Conservation (phyloP, 306 rosid species). For the Boehmeria nivea region DNA sequence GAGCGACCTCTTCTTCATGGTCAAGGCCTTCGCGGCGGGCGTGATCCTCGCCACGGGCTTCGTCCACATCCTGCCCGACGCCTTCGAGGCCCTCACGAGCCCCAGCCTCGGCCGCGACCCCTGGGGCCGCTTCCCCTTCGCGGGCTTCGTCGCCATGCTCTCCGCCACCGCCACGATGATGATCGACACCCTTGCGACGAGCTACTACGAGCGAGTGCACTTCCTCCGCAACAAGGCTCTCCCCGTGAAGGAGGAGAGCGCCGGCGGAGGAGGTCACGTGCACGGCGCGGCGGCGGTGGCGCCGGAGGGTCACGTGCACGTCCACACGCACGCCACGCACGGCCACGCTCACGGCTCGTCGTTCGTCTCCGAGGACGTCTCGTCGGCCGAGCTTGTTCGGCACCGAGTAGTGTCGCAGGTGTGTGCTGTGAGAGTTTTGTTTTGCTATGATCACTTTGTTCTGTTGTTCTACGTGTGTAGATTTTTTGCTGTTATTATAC, state of each 20-base stretch:
- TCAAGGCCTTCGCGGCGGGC: conserved; percentile 65
- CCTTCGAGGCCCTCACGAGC: conserved; percentile 39
- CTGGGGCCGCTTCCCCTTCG: conserved; percentile 57
- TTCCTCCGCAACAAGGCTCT: conserved; percentile 28
- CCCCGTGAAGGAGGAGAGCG: conserved; percentile 30
- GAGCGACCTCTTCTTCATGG: conserved; percentile 34
- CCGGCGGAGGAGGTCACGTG: conserved; percentile 32
- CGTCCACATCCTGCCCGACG: conserved; percentile 61
- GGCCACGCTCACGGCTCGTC: conserved; percentile 86
- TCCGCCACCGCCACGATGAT: conserved; percentile 50
- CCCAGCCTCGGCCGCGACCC: conserved; percentile 44
- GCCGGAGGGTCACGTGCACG: conserved; percentile 77
- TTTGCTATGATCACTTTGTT: not conserved
- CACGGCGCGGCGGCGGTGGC: not conserved
- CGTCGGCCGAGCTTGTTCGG: conserved; percentile 45
- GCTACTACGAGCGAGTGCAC: conserved; percentile 37
- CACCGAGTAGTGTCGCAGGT: conserved; percentile 80
- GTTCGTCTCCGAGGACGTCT: not conserved
- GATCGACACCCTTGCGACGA: conserved; percentile 49
- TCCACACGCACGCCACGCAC: conserved; percentile 88
- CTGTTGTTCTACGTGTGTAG: not conserved
- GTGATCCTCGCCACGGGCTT: conserved; percentile 70
- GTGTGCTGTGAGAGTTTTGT: not conserved
- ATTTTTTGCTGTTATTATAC: too few relatives aligned
- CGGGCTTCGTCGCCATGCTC: conserved; percentile 60